Conservation (phyloP, 257 asterid species). For the Solanum dulcamara region DNA sequence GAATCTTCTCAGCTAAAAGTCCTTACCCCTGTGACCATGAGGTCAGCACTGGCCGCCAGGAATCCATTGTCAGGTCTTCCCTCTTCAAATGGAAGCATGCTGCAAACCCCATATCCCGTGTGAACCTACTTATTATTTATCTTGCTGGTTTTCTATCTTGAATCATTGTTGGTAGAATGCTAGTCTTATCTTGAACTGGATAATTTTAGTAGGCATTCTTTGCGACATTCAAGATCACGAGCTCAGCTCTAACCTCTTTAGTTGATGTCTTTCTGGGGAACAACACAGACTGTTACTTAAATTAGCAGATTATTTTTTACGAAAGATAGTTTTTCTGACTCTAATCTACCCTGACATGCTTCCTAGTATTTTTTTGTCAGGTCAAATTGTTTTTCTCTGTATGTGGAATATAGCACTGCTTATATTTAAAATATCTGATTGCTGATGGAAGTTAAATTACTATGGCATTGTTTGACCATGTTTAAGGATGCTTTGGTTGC, state of each 20-base stretch:
- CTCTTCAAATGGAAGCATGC: slow-evolving; percentile 29
- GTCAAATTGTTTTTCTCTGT: background rate
- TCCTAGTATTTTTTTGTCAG: background rate
- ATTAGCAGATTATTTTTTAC: background rate
- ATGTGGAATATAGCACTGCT: background rate
- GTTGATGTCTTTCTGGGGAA: background rate
- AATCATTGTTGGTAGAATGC: background rate
- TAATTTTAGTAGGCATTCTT: background rate
- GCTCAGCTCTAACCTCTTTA: background rate
- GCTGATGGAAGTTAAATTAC: background rate
- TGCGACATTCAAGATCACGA: background rate
- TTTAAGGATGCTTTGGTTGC: background rate
- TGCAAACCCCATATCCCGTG: slow-evolving; percentile 29
- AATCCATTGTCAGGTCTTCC: slow-evolving; percentile 17
- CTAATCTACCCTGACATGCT: background rate
- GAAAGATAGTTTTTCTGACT: background rate
- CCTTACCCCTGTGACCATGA: slow-evolving; percentile 18
- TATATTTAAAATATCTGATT: background rate
- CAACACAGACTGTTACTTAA: background rate
- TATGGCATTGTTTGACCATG: background rate
- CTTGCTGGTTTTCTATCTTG: background rate
- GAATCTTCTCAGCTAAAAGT: slow-evolving; percentile 18
- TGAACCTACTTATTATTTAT: slow-evolving; percentile 4
- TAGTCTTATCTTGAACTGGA: background rate
- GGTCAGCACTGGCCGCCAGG: slow-evolving; percentile 13